A percentile compares a stretch with the other conserved stretches of the same genome.
These are phyloP conservation scores for Multifurca ochricompacta DNA, from an alignment of 768 basidiomycete species.

Conservation along the genomic window DNA sequence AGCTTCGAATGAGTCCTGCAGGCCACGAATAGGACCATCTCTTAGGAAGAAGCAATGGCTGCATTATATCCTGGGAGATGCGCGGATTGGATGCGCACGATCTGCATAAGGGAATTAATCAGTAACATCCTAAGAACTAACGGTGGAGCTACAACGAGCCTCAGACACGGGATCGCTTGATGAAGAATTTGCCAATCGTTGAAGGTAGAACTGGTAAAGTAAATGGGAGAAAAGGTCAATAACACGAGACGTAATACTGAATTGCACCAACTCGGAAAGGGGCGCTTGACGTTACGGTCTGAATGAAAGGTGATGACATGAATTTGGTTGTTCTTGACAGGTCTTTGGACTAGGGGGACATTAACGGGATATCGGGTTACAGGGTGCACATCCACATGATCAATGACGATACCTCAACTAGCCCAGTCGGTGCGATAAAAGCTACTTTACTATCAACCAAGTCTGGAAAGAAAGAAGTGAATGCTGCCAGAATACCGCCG, in stretches of 20 bases:
- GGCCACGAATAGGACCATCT: constrained; percentile 63
- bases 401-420: constrained; percentile 46
- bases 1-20: constrained; percentile 44
- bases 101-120: constrained; percentile 30
- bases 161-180: constrained; percentile 27
- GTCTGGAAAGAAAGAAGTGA: constrained; percentile 62
- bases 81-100: constrained; percentile 71
- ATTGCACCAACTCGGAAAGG: constrained; percentile 46
- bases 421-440: constrained; percentile 61
- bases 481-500: constrained; percentile 64
- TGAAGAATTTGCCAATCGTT: constrained; percentile 27
- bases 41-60: constrained; percentile 70
- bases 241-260: neutral
- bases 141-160: constrained; percentile 14
- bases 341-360: constrained; percentile 50
- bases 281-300: constrained; percentile 52
- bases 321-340: constrained; percentile 69
- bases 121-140: neutral
- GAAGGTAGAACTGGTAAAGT: constrained; percentile 27
- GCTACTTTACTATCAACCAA: constrained; percentile 58
- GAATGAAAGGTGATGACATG: constrained; percentile 71
- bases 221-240: neutral
- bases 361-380: neutral
- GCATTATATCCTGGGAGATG: constrained; percentile 68
- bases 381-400: neutral